Evolutionary conservation across 2,329 filamentous ascomycete species (phyloP), one percentile per base, ranked within the genome.

Genomic region (Sarocladium strictum): DNA sequence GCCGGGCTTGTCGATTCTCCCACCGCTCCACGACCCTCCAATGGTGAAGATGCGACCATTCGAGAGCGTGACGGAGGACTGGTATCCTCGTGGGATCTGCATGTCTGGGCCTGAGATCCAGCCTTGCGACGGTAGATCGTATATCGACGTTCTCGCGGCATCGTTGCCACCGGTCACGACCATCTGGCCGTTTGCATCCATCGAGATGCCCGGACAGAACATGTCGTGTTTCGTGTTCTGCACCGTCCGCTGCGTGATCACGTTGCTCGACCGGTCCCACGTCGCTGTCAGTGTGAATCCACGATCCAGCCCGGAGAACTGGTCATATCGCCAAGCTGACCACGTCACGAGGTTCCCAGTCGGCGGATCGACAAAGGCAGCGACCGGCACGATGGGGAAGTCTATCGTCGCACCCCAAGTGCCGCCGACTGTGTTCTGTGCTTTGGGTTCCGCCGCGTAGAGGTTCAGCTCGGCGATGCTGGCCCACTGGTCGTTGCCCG

Each of bases 21-120:
- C 73, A 27, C 80, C 81, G 10, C 71, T 76, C 59, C 63, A 71
- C 0, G 77, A 80, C 3, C 82, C 81, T 17, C 82, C 81, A 35
- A 84, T 82, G 12, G 72, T 75, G 63, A 84, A 85, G 23, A 83
- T 72, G 0, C 73, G 68, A 3, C 81, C 81, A 56, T 81, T 72
- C 0, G 78, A 78, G 1, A 74, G 61, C 0, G 75, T 79, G 0
- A 74, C 67, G 0, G 75, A 73, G 0, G 78, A 65, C 52, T 84
- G 80, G 56, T 84, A 81, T 7, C 78, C 77, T 23, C 80, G 75
- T 7, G 67, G 59, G 19, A 77, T 67, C 14, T 67, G 64, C 76
- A 82, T 76, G 51, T 71, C 59, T 0, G 70, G 64, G 1, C 64
- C 73, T 3, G 63, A 59, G 3, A 61, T 64, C 72, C 76, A 82